Evolutionary conservation across 257 asterid genomes (phyloP), one percentile per base, ranked within the genome.

Genomic region (Ajuga chamaepitys): DNA sequence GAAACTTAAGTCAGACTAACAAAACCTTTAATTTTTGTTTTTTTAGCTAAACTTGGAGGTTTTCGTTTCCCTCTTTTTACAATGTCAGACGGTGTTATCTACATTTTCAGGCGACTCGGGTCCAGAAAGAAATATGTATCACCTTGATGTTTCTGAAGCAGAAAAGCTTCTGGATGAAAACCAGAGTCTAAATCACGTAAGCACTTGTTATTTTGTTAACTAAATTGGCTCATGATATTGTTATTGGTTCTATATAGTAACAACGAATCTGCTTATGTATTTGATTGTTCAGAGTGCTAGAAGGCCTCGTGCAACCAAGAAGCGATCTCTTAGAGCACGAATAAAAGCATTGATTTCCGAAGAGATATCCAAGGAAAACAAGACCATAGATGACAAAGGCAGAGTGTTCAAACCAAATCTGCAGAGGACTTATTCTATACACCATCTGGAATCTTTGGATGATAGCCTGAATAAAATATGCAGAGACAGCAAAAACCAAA

Each of bases 351-450:
- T 86, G 52, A 60, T 82, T 12, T 73, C 80, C 3, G 79, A 80
- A 60, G 86, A 82, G 34, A 47, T 56, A 12, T 71, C 75, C 3
- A 68, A 70, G 71, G 81, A 68, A 41, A 71, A 58, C 59, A 66
- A 51, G 18, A 47, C 66, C 1, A 54, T 14, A 46, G 41, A n/a
- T 30, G 67, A n/a, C 37, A 6, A 42, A 38, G 55, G 57, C 56
- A 79, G 72, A 18, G 30, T 44, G 47, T 4, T 71, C 17, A 69
- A 70, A 42, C 24, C 83, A 7, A 74, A 53, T 51, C 60, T 85
- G 76, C 79, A 81, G 56, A 67, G 88, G 14, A 88, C 82, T 57
- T 73, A 80, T 45, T 88, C 95, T 47, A 68, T 86, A 37, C 95
- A 86, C 80, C 96, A 88, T 76, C 70, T 80, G 9, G 82, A 83